A percentile compares a stretch with the other conserved stretches of the same genome.
These are phyloP conservation scores for Ogataea philodendri DNA, from an alignment of 805 yeast genomes.

Conservation along the genomic window DNA sequence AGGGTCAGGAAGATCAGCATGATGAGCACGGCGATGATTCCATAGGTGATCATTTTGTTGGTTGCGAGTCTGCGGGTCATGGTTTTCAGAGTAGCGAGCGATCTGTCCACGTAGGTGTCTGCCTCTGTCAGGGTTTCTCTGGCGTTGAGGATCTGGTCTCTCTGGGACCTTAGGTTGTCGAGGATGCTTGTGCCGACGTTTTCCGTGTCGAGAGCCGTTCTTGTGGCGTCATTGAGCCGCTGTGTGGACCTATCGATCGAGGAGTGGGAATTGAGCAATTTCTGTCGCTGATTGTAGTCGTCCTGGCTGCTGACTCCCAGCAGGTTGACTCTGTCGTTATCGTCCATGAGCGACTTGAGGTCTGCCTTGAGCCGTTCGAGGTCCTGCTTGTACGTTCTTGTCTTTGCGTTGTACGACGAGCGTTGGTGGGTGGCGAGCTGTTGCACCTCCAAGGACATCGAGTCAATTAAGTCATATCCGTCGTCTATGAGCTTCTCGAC, in stretches of 20 bases:
- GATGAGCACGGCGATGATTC: conserved; percentile 84
- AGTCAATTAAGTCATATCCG: conserved; percentile 76
- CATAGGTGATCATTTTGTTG: conserved; percentile 84
- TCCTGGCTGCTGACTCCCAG: conserved; percentile 56
- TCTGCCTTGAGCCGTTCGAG: conserved; percentile 54
- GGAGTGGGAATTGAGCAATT: conserved; percentile 71
- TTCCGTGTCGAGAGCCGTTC: conserved; percentile 92
- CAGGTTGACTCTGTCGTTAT: conserved; percentile 66
- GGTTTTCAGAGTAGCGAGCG: conserved; percentile 77
- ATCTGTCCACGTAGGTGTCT: conserved; percentile 87
- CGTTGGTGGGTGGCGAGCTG: conserved; percentile 75
- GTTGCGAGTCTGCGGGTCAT: conserved; percentile 95
- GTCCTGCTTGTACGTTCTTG: conserved; percentile 67
- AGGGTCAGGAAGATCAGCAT: conserved; percentile 78
- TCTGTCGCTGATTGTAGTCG: conserved; percentile 70
- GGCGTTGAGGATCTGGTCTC: conserved; percentile 87
- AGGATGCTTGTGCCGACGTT: conserved; percentile 86
- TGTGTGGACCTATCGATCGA: conserved; percentile 80
- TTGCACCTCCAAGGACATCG: conserved; percentile 83
- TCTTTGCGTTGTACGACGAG: conserved; percentile 67
- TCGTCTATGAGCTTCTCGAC: conserved; percentile 75
- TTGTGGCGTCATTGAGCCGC: conserved; percentile 79
- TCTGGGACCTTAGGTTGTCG: conserved; percentile 83
- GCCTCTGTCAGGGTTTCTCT: conserved; percentile 87
- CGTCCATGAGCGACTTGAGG: conserved; percentile 59